These are phyloP conservation scores for Coemansia sp. DNA, from an alignment of 192 early-diverging fungal genomes.

Conservation along the genomic window DNA sequence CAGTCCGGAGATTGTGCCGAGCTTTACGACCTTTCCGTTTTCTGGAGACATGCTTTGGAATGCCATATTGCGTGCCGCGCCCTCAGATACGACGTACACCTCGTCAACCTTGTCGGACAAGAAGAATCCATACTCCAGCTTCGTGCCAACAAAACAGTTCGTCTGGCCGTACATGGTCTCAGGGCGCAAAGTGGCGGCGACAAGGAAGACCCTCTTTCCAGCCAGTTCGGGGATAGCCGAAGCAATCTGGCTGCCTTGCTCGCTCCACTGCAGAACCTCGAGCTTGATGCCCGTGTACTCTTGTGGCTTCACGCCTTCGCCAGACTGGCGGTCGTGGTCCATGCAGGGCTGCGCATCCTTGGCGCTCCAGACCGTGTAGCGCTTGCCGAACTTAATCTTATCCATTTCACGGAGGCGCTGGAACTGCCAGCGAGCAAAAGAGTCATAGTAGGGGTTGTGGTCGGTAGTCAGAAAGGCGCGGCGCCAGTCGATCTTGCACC, in stretches of 20 bases:
- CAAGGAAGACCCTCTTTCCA: conserved; percentile 80
- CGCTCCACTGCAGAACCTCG: conserved; percentile 69
- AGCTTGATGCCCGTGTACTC: conserved; percentile 98
- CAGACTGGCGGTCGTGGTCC: conserved; percentile 95
- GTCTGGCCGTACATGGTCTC: conserved; percentile 99
- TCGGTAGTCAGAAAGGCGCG: conserved; percentile 98
- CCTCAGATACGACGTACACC: conserved; percentile 86
- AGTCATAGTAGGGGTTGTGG: conserved; percentile 97
- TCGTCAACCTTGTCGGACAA: conserved; percentile 68
- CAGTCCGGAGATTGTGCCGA: conserved; percentile 75
- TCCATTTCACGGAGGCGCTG: conserved; percentile 73
- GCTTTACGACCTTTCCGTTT: conserved; percentile 65
- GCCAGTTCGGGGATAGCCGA: conserved; percentile 57
- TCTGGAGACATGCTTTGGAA: conserved; percentile 82
- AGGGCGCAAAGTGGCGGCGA: conserved; percentile 94
- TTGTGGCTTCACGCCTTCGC: conserved; percentile 91
- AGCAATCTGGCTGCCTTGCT: conserved; percentile 46
- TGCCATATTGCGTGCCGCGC: conserved; percentile 96
- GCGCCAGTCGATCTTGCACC: conserved; percentile 90
- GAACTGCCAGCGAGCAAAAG: conserved; percentile 98
- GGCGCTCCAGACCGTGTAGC: conserved; percentile 96
- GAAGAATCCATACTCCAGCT: conserved; percentile 89
- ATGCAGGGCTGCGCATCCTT: conserved; percentile 97
- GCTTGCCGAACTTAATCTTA: conserved; percentile 94
- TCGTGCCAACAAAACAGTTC: conserved; percentile 95